Conservation (phyloP, 2,329 filamentous ascomycete genomes). For the Colletotrichum magnum region DNA sequence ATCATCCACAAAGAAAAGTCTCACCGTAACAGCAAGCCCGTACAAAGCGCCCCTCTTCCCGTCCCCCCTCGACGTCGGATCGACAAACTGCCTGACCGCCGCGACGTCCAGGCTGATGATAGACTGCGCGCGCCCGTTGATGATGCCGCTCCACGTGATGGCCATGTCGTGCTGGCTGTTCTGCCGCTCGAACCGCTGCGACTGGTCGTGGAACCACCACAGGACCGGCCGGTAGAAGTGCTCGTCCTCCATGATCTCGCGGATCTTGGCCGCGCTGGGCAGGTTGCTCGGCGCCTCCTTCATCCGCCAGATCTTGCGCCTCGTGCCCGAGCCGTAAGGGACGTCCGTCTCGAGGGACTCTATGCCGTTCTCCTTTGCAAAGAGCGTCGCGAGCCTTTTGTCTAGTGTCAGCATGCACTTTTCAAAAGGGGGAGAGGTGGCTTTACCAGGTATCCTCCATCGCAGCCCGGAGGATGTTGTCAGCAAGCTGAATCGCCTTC, state of each 20-base stretch:
- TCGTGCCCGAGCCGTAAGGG: background rate
- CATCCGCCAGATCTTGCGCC: slow-evolving; percentile 12
- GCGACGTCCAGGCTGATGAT: too few relatives aligned
- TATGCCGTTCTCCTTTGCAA: background rate
- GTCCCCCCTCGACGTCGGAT: too few relatives aligned
- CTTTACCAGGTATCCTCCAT: background rate
- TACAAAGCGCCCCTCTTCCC: too few relatives aligned
- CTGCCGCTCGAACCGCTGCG: too few relatives aligned
- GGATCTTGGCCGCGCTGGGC: too few relatives aligned
- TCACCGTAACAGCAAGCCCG: background rate
- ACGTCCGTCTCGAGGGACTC: background rate
- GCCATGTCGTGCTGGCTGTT: too few relatives aligned
- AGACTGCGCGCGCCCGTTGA: too few relatives aligned
- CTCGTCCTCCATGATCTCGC: background rate
- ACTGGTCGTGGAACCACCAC: background rate
- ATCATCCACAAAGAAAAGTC: background rate
- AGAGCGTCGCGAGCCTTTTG: background rate
- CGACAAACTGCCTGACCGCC: too few relatives aligned
- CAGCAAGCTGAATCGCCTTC: slow-evolving; percentile 35
- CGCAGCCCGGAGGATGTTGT: slow-evolving; percentile 30
- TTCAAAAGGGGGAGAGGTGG: background rate
- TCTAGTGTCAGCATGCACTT: background rate
- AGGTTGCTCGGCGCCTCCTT: background rate
- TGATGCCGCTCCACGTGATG: too few relatives aligned
- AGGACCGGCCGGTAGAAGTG: background rate